Evolutionary conservation across 306 rosid genomes (phyloP), one percentile per base, ranked within the genome.

Genomic region (Mimosa pudica): DNA sequence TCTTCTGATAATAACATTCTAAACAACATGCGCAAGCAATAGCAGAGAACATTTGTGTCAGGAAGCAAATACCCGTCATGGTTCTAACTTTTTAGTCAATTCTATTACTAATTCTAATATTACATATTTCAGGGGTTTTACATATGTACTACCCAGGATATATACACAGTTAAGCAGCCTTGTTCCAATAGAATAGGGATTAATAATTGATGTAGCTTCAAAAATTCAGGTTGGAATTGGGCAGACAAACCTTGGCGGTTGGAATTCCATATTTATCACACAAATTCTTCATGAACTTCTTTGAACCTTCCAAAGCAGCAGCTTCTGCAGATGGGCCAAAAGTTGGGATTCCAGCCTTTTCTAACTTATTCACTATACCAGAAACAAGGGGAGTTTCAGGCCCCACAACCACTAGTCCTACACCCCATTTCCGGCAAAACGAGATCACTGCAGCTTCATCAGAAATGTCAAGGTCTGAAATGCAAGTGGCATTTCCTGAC

Each of bases 251-350:
- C 96, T 93, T 90, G 48, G 99, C 98, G 64, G 99, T 95, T 74
- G 99, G 98, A 84, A 95, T 95, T 48, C 86, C 72, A 71, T 93
- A 93, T 79, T 91, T 93, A 77, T 95, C 92, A 76, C 98, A 95
- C 87, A 95, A 87, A 85, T 71, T 79, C 90, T 95, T 95, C 99
- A 93, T 93, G 89, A 95, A 95, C 71, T 88, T 89, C 87, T 95
- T 95, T 47, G 99, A 95, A 74, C 99, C 99, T 86, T 93, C 99
- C 84, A 95, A 88, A 65, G 98, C 97, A 88, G 98, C 93, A 68
- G 98, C 97, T 91, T 95, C 97, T 4, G 98, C 92, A 48, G 99
- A 93, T 11, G 99, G 99, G 54, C 99, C 98, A 86, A 95, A 95
- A 45, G 99, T 78, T 69, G 91, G 93, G 78, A 93, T 91, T 79